These are phyloP conservation scores for Tetracladium setigerum DNA, from an alignment of 495 filamentous ascomycete species.

Conservation along the genomic window DNA sequence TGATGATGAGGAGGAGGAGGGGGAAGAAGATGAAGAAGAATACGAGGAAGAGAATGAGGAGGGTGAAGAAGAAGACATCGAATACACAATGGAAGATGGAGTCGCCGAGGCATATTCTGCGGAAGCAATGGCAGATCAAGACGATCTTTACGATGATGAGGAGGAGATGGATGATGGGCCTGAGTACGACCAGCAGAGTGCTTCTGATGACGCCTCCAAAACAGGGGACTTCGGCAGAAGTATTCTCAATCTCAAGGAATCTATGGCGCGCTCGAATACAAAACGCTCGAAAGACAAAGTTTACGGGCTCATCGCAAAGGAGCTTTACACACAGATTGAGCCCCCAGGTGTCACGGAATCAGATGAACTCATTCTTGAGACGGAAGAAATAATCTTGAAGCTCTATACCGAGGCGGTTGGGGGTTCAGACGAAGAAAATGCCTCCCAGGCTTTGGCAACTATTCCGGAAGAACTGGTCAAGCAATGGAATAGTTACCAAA, in stretches of 20 bases:
- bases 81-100: conserved; percentile 21
- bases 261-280: conserved; percentile 23
- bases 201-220: conserved; percentile 36
- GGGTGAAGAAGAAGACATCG: conserved; percentile 17
- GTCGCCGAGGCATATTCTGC: conserved; percentile 13
- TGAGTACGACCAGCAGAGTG: conserved; percentile 17
- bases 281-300: conserved; percentile 29
- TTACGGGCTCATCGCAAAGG: conserved; percentile 42
- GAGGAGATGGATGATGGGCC: conserved; percentile 27
- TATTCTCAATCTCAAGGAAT: conserved; percentile 28
- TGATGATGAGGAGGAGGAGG: conserved; percentile 27
- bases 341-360: conserved; percentile 37
- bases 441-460: conserved; percentile 46
- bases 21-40: conserved; percentile 27
- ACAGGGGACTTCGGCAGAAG: conserved; percentile 28
- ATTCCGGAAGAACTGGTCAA: conserved; percentile 45
- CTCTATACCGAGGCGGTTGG: conserved; percentile 52
- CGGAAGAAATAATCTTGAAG: conserved; percentile 40
- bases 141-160: conserved; percentile 35
- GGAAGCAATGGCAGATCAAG: conserved; percentile 28
- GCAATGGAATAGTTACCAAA: conserved; percentile 49
- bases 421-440: conserved; percentile 42
- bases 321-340: conserved; percentile 36
- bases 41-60: conserved; percentile 24
- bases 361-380: conserved; percentile 47